These are phyloP conservation scores for Pestalotiopsis sp. DNA, from an alignment of 2,329 filamentous ascomycete genomes.

Conservation along the genomic window DNA sequence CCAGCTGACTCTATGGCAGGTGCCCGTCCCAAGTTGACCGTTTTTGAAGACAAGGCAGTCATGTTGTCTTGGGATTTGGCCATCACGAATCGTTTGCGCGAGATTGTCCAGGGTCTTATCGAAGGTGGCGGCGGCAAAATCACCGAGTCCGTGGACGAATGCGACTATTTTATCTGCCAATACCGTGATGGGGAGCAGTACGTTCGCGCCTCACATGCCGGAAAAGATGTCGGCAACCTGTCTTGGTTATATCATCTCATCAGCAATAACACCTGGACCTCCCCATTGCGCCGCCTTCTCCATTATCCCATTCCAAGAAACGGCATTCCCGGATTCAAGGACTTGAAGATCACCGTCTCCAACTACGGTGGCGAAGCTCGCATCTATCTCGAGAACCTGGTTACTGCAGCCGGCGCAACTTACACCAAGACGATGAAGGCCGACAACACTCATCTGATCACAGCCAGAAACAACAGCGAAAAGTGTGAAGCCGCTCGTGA, in stretches of 20 bases:
- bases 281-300: slow-evolving; percentile 77
- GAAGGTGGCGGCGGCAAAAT: slow-evolving; percentile 70
- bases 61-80: slow-evolving; percentile 76
- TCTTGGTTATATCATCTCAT: slow-evolving; percentile 95
- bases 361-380: slow-evolving; percentile 96
- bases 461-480: slow-evolving; percentile 84
- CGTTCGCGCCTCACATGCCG: slow-evolving; percentile 69
- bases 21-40: slow-evolving; percentile 58
- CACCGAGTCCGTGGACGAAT: slow-evolving; percentile 64
- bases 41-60: slow-evolving; percentile 78
- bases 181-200: slow-evolving; percentile 84
- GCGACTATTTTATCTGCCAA: slow-evolving; percentile 84
- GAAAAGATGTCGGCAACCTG: slow-evolving; percentile 87
- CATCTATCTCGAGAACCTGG: slow-evolving; percentile 89
- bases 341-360: slow-evolving; percentile 81
- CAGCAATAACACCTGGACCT: slow-evolving; percentile 85
- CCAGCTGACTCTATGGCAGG: slow-evolving; percentile 38
- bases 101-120: slow-evolving; percentile 73
- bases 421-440: slow-evolving; percentile 95
- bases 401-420: slow-evolving; percentile 79
- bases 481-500: slow-evolving; percentile 91
- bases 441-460: slow-evolving; percentile 95
- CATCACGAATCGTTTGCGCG: slow-evolving; percentile 66
- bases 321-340: slow-evolving; percentile 78
- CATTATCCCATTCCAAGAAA: slow-evolving; percentile 84